Conservation (phyloP, 2,329 filamentous ascomycete genomes). For the Xylaria sp. region DNA sequence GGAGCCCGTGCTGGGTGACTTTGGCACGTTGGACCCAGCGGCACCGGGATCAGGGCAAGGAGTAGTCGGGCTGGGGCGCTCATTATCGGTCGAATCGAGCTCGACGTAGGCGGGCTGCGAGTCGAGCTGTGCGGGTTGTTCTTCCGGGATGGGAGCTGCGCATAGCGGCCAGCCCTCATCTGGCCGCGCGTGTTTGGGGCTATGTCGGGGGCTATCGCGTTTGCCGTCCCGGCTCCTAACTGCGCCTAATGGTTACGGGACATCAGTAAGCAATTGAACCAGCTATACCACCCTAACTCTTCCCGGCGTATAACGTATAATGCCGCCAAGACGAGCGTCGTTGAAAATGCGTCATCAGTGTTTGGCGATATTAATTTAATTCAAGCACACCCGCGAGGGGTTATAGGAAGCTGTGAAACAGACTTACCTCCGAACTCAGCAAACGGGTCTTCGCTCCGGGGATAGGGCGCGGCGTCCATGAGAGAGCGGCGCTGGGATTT, state of each 20-base stretch:
- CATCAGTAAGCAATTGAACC: conserved; percentile 18
- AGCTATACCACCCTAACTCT: neutral
- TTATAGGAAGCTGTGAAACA: too few species aligned
- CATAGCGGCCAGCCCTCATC: conserved; percentile 31
- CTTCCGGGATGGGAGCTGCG: neutral
- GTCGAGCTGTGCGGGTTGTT: conserved; percentile 15
- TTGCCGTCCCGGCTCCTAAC: neutral
- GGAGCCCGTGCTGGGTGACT: neutral
- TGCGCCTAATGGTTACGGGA: neutral
- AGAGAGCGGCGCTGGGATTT: conserved; percentile 28
- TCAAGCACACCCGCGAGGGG: neutral
- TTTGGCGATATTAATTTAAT: too few species aligned
- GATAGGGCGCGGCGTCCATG: conserved; percentile 32
- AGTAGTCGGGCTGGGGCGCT: neutral
- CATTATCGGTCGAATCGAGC: conserved; percentile 39
- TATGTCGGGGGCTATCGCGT: neutral
- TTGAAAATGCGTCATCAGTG: too few species aligned
- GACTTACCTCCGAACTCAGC: conserved; percentile 59
- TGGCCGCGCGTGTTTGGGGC: neutral
- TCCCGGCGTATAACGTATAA: too few species aligned
- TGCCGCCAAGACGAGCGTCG: too few species aligned
- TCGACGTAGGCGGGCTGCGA: conserved; percentile 36
- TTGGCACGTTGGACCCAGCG: neutral
- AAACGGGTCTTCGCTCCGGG: conserved; percentile 52
- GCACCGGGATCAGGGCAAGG: neutral